phyloP scores from a whole-genome alignment of 2,329 filamentous ascomycete genomes.

The Aspergillus candidus region DNA sequence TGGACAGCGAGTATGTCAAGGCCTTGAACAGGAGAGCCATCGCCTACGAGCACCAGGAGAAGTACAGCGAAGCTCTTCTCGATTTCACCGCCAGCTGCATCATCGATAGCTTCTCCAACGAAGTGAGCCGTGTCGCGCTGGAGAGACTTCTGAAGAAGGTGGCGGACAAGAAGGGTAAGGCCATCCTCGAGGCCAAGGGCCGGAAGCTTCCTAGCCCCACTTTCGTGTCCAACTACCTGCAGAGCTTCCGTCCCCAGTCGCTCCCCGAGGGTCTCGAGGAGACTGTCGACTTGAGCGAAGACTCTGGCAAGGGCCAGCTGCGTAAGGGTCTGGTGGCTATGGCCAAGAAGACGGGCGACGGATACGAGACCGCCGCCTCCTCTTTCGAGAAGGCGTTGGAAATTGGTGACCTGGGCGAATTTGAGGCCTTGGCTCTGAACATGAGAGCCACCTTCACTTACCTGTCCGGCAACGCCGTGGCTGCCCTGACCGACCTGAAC shows the following conservation, averaged over 20 bases:
- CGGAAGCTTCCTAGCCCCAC: conserved; percentile 91
- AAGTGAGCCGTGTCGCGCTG: conserved; percentile 78
- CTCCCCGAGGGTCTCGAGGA: conserved; percentile 79
- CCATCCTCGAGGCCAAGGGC: conserved; percentile 71
- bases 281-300: conserved; percentile 66
- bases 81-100: conserved; percentile 99
- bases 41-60: conserved; percentile 88
- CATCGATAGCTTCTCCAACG: conserved; percentile 94
- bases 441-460: conserved; percentile 95
- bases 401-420: conserved; percentile 68
- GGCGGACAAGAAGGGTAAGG: conserved; percentile 87
- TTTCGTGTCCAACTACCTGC: conserved; percentile 97
- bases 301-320: conserved; percentile 77
- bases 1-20: conserved; percentile 96
- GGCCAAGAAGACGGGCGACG: conserved; percentile 79
- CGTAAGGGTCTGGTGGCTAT: conserved; percentile 76
- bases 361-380: conserved; percentile 79
- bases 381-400: conserved; percentile 87
- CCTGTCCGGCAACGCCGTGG: conserved; percentile 77
- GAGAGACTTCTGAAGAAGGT: conserved; percentile 95
- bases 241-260: conserved; percentile 85
- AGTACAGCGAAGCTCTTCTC: conserved; percentile 87
- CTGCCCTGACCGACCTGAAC: conserved; percentile 77
- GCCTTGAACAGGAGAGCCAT: conserved; percentile 93
- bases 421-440: conserved; percentile 90